phyloP scores from a whole-genome alignment of 1,284 basidiomycete genomes.

The Phaffia rhodozyma region DNA sequence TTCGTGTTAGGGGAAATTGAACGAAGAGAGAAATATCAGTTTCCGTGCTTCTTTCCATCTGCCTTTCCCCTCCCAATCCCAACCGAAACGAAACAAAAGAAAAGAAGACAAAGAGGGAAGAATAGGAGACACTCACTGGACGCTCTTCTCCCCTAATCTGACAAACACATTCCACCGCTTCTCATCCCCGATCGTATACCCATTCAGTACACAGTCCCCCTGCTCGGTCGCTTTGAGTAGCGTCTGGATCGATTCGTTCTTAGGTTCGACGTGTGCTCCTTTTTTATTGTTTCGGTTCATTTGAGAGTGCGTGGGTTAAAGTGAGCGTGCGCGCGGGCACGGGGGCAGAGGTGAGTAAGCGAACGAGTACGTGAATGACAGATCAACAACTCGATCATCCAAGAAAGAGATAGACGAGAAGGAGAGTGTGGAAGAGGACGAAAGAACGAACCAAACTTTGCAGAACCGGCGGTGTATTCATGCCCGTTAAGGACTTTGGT shows the following conservation, averaged over 20 bases:
- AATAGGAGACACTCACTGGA: slow-evolving; percentile 24
- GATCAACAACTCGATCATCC: too few species aligned
- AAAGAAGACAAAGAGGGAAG: not conserved
- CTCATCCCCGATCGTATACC: slow-evolving; percentile 43
- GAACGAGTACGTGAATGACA: too few species aligned
- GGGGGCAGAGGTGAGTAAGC: too few species aligned
- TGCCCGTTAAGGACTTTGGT: slow-evolving; percentile 85
- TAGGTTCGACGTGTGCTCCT: slow-evolving; percentile 30
- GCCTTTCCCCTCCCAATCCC: too few species aligned
- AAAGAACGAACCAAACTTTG: slow-evolving; percentile 8
- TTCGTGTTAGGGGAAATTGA: too few species aligned
- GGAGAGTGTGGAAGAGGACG: not conserved
- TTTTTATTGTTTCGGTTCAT: too few species aligned
- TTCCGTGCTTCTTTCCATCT: not conserved
- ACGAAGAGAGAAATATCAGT: not conserved
- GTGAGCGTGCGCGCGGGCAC: too few species aligned
- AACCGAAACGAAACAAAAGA: not conserved
- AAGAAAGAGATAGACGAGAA: too few species aligned
- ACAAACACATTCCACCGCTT: slow-evolving; percentile 41
- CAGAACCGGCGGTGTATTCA: slow-evolving; percentile 43
- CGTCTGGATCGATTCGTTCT: slow-evolving; percentile 25
- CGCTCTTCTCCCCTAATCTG: slow-evolving; percentile 32
- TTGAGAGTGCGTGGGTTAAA: too few species aligned
- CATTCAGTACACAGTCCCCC: slow-evolving; percentile 30
- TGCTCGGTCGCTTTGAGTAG: slow-evolving; percentile 23